Conservation (phyloP, 768 basidiomycete genomes). For the Suillus hirtellus region DNA sequence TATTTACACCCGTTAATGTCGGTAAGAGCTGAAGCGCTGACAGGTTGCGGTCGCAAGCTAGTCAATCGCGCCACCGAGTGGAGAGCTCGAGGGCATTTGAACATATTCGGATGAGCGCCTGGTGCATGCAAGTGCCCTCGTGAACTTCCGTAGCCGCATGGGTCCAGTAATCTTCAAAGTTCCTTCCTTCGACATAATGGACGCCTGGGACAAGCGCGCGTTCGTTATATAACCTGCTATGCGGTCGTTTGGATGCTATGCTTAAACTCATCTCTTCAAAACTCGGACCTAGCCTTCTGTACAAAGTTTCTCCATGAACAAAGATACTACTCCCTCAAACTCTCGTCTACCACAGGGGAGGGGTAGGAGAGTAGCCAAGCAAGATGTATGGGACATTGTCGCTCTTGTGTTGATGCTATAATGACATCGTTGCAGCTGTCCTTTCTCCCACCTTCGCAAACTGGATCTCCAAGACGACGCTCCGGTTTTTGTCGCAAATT, state of each 20-base stretch:
- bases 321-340: background rate
- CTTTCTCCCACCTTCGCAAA: background rate
- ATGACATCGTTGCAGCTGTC: background rate
- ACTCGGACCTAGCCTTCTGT: background rate
- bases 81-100: background rate
- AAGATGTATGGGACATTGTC: background rate
- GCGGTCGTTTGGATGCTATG: background rate
- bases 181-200: background rate
- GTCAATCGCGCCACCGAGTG: background rate
- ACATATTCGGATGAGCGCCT: background rate
- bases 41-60: background rate
- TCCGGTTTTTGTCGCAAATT: background rate
- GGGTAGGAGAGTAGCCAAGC: background rate
- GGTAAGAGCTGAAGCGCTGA: background rate
- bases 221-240: background rate
- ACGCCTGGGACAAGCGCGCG: background rate
- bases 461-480: background rate
- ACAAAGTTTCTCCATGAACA: background rate
- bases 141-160: background rate
- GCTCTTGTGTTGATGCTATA: background rate
- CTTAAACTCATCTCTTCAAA: background rate
- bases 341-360: background rate
- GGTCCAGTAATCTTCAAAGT: background rate
- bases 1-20: background rate
- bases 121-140: background rate